Conservation (phyloP, 345 rosid species). For the Nephelium lappaceum region DNA sequence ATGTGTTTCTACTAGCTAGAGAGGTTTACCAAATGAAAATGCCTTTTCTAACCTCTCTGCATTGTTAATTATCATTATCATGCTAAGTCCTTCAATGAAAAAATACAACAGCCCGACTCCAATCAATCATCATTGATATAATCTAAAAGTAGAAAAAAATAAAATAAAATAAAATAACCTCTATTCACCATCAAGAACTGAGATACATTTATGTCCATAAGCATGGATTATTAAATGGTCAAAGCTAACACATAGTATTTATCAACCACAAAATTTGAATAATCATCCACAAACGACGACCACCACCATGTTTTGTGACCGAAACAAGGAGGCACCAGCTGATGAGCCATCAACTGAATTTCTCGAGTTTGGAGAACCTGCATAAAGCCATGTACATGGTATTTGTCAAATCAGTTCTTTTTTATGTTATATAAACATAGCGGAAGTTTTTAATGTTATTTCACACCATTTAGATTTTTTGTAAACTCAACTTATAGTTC, state of each 20-base stretch:
- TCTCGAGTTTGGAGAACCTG: conserved; percentile 29
- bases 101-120: background rate
- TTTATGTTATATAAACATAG: no score
- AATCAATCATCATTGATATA: background rate
- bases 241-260: background rate
- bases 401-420: no score
- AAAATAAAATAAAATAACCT: no score
- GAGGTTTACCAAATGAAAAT: no score
- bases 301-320: background rate
- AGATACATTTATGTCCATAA: background rate
- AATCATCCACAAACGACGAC: background rate
- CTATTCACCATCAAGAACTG: background rate
- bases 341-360: conserved; percentile 15
- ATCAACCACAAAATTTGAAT: conserved; percentile 7
- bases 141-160: background rate
- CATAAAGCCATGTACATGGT: no score
- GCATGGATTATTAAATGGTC: background rate
- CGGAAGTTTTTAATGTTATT: no score
- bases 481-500: no score
- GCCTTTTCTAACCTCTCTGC: no score
- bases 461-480: no score
- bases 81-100: no score
- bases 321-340: background rate
- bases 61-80: no score
- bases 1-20: no score